Percentiles rank a stretch among this genome's conserved stretches.
Conservation (phyloP, 495 filamentous ascomycete genomes). For the Aspergillus incahuasiensis region DNA sequence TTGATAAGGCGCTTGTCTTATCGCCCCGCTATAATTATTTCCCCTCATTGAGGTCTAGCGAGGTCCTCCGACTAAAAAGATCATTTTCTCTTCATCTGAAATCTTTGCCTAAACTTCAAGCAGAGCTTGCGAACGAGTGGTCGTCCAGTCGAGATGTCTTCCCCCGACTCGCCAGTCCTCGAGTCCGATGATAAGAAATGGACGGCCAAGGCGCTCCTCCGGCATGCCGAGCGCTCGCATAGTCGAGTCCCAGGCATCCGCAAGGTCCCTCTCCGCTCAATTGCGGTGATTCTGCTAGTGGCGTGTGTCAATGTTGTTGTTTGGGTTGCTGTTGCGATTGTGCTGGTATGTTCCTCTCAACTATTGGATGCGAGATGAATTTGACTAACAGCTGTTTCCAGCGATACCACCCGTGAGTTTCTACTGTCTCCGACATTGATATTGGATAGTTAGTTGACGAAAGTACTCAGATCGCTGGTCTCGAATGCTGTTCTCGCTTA, state of each 20-base stretch:
- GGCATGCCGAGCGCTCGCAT: conserved; percentile 40
- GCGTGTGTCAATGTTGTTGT: conserved; percentile 61
- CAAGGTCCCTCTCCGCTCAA: conserved; percentile 58
- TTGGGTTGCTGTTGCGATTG: conserved; percentile 68
- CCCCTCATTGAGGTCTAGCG: not conserved
- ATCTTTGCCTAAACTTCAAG: not conserved
- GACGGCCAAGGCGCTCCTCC: conserved; percentile 30
- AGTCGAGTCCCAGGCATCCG: conserved; percentile 44
- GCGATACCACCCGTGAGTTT: conserved; percentile 36
- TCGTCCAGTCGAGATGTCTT: too few species aligned
- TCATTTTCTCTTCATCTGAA: not conserved
- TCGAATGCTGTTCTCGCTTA: conserved; percentile 80
- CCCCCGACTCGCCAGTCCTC: not conserved
- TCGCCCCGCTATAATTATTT: not conserved
- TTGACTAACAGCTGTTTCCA: conserved; percentile 18
- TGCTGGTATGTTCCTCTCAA: conserved; percentile 47
- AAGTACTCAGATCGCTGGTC: conserved; percentile 50
- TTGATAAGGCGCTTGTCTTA: conserved; percentile 1
- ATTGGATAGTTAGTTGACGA: not conserved
- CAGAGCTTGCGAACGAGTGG: too few species aligned
- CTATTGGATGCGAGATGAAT: not conserved
- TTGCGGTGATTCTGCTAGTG: conserved; percentile 63
- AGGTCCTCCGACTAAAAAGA: not conserved
- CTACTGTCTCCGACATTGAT: not conserved
- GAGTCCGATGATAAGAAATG: conserved; percentile 24